Evolutionary conservation across 805 yeast species (phyloP).

Genomic region (Blastobotrys americana): DNA sequence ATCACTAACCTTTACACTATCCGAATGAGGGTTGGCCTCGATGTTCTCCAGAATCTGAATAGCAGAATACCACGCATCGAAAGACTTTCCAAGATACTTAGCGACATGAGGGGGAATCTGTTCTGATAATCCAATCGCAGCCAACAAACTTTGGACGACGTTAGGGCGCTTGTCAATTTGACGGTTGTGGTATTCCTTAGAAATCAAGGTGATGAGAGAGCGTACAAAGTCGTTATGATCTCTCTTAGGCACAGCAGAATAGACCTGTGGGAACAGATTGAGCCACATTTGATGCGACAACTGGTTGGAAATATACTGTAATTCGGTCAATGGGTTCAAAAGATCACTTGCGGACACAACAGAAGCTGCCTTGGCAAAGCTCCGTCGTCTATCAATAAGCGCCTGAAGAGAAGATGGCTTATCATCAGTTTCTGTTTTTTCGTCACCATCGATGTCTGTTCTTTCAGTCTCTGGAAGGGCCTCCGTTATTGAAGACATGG

Average conservation of each 20-base stretch:
- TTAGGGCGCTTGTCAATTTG: slow-evolving; percentile 84
- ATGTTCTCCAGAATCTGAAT: slow-evolving; percentile 76
- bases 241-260: slow-evolving; percentile 62
- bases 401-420: slow-evolving; percentile 28
- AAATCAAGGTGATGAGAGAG: slow-evolving; percentile 64
- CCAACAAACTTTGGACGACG: slow-evolving; percentile 75
- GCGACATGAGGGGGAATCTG: slow-evolving; percentile 92
- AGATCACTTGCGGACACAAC: slow-evolving; percentile 51
- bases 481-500: slow-evolving; percentile 20
- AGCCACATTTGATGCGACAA: slow-evolving; percentile 82
- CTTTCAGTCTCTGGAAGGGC: slow-evolving; percentile 11
- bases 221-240: slow-evolving; percentile 83
- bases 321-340: slow-evolving; percentile 63
- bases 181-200: slow-evolving; percentile 88
- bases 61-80: slow-evolving; percentile 87
- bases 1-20: slow-evolving; percentile 69
- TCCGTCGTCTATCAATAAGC: slow-evolving; percentile 24
- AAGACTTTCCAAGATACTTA: slow-evolving; percentile 79
- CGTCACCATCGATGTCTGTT: slow-evolving; percentile 14
- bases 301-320: slow-evolving; percentile 74
- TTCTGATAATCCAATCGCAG: slow-evolving; percentile 62
- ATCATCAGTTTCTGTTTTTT: slow-evolving; percentile 18
- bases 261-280: slow-evolving; percentile 73
- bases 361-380: slow-evolving; percentile 33
- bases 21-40: slow-evolving; percentile 49